phyloP scores from a whole-genome alignment of 2,329 filamentous ascomycete genomes.

The Trichoderma aggressivum region DNA sequence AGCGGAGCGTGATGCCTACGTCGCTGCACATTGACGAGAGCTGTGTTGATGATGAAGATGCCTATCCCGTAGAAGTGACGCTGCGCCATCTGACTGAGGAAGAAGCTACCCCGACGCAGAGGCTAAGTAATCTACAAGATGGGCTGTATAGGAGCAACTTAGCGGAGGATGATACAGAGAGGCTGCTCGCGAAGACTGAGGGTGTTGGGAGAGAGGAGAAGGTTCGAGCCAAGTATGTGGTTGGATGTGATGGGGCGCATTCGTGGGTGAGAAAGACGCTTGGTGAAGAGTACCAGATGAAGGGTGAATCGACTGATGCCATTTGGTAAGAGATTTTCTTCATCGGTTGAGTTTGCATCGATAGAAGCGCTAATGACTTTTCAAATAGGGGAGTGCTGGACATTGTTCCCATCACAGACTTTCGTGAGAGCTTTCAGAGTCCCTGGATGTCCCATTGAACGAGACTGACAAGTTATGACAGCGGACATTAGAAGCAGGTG shows the following conservation, averaged over 20 bases:
- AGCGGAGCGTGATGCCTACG: conserved; percentile 58
- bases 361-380: neutral
- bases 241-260: conserved; percentile 67
- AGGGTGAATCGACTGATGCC: conserved; percentile 53
- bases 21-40: conserved; percentile 52
- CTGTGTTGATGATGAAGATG: conserved; percentile 44
- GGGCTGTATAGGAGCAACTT: conserved; percentile 61
- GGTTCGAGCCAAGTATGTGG: conserved; percentile 52
- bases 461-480: neutral
- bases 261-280: conserved; percentile 61
- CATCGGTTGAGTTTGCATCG: neutral
- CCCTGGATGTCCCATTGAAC: neutral
- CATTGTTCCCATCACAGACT: conserved; percentile 45
- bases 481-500: conserved; percentile 56
- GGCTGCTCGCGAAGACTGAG: conserved; percentile 37
- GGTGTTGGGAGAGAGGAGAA: conserved; percentile 27
- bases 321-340: conserved; percentile 38
- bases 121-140: conserved; percentile 35
- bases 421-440: conserved; percentile 36
- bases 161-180: conserved; percentile 53
- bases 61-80: conserved; percentile 60
- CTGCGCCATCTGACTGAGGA: conserved; percentile 56
- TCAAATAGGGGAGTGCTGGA: conserved; percentile 41
- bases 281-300: conserved; percentile 46
- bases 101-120: conserved; percentile 49